phyloP scores from a whole-genome alignment of 73 alveolate species.

The Symbiodinium pilosum region DNA sequence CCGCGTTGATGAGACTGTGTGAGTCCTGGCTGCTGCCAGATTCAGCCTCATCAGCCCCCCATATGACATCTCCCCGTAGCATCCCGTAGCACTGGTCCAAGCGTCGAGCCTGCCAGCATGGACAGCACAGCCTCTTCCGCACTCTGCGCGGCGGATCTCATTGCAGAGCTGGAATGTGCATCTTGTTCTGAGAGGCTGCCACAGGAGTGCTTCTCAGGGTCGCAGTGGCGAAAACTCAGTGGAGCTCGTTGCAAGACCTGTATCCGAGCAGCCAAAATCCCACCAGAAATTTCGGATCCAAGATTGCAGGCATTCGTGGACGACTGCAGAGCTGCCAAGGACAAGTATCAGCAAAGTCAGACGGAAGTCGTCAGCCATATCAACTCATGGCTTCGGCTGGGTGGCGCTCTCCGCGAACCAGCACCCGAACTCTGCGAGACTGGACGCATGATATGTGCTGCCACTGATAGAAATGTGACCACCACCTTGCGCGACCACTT shows the following conservation, averaged over 20 bases:
- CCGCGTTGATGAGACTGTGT: not conserved
- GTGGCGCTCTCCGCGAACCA: conserved; percentile 47
- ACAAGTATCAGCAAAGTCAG: conserved; percentile 41
- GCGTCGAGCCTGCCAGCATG: too few species aligned
- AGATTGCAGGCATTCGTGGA: conserved; percentile 42
- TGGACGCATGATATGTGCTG: conserved; percentile 46
- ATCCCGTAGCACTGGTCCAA: too few species aligned
- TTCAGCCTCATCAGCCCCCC: too few species aligned
- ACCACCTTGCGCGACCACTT: conserved; percentile 8
- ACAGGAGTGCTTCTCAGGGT: conserved; percentile 54
- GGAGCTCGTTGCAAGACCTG: conserved; percentile 65
- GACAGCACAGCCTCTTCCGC: too few species aligned
- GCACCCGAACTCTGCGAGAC: not conserved
- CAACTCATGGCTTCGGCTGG: conserved; percentile 56
- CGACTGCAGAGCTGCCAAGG: conserved; percentile 76
- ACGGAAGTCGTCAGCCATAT: conserved; percentile 51
- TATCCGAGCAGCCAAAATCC: conserved; percentile 49
- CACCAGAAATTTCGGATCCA: conserved; percentile 36
- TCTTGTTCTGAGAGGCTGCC: not conserved
- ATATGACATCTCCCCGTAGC: too few species aligned
- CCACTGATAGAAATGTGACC: conserved; percentile 37
- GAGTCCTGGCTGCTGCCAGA: not conserved
- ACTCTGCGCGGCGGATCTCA: too few species aligned
- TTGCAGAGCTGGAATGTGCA: not conserved
- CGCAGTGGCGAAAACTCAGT: conserved; percentile 34